phyloP scores from a whole-genome alignment of 176 grass and related monocot genomes.

The Avena eriantha region DNA sequence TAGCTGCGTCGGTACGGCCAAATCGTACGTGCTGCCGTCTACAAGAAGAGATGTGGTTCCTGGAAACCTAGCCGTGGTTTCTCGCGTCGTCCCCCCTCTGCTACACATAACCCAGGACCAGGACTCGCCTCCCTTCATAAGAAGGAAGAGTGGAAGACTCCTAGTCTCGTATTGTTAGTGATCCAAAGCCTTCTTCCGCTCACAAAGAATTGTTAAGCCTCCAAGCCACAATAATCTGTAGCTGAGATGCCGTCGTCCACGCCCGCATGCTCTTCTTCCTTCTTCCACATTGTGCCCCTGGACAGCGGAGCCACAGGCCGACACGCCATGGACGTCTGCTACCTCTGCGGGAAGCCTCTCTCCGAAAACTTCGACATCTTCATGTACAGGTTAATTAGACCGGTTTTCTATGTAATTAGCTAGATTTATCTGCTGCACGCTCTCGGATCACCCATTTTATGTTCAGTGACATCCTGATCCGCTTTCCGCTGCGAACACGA shows the following conservation, averaged over 20 bases:
- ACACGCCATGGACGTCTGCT: conserved; percentile 52
- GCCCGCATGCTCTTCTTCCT: neutral
- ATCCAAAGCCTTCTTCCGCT: neutral
- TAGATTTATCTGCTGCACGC: too few relatives aligned
- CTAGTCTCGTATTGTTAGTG: neutral
- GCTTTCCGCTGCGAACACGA: neutral
- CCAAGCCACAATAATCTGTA: neutral
- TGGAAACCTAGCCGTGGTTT: conserved; percentile 50
- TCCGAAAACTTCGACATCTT: conserved; percentile 51
- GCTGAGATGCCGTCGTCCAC: conserved; percentile 26
- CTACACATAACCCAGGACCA: neutral
- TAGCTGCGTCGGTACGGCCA: conserved; percentile 29
- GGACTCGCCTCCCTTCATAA: conserved; percentile 7
- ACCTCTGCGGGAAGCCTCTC: conserved; percentile 57
- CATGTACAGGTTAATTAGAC: conserved; percentile 61
- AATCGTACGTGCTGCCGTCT: neutral
- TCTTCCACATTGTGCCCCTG: conserved; percentile 46
- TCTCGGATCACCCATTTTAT: neutral
- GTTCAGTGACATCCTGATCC: neutral
- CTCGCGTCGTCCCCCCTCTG: conserved; percentile 8
- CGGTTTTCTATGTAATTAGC: neutral
- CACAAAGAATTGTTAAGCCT: neutral
- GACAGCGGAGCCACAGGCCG: neutral
- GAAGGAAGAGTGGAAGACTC: neutral
- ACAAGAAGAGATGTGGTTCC: conserved; percentile 4